phyloP scores from a whole-genome alignment of 805 yeast species.

The Wickerhamiella galacta region DNA sequence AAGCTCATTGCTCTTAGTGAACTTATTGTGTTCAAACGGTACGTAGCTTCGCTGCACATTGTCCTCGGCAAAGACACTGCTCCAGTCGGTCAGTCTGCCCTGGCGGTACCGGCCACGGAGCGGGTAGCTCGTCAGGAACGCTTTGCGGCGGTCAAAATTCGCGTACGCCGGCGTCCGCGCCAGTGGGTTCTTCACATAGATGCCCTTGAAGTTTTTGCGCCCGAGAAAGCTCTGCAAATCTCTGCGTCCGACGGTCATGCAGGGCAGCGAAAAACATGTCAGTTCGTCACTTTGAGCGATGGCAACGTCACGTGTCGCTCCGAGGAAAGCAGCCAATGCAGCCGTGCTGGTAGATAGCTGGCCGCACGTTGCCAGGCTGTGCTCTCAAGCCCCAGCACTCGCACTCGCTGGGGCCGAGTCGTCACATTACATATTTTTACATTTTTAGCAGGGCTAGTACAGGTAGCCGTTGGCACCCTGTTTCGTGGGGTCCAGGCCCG shows the following conservation, averaged over 20 bases:
- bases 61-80: conserved; percentile 14
- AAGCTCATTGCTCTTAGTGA: conserved; percentile 48
- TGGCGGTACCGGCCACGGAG: conserved; percentile 17
- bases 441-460: too few relatives aligned
- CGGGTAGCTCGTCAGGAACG: conserved; percentile 17
- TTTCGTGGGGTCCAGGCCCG: not conserved
- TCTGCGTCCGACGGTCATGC: conserved; percentile 14
- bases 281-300: not conserved
- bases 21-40: conserved; percentile 70
- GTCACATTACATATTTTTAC: not conserved
- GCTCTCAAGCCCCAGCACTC: not conserved
- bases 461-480: not conserved
- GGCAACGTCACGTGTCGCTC: not conserved
- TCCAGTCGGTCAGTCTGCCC: conserved; percentile 16
- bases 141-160: conserved; percentile 44
- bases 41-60: conserved; percentile 20
- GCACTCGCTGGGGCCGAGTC: not conserved
- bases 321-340: not conserved
- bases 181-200: conserved; percentile 61
- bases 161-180: conserved; percentile 31
- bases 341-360: not conserved
- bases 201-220: conserved; percentile 69
- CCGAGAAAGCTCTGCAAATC: conserved; percentile 59
- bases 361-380: not conserved
- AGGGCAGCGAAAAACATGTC: not conserved